Evolutionary conservation across 2,329 filamentous ascomycete genomes (phyloP), one percentile per base, ranked within the genome.

Genomic region (Clarireedia paspali): DNA sequence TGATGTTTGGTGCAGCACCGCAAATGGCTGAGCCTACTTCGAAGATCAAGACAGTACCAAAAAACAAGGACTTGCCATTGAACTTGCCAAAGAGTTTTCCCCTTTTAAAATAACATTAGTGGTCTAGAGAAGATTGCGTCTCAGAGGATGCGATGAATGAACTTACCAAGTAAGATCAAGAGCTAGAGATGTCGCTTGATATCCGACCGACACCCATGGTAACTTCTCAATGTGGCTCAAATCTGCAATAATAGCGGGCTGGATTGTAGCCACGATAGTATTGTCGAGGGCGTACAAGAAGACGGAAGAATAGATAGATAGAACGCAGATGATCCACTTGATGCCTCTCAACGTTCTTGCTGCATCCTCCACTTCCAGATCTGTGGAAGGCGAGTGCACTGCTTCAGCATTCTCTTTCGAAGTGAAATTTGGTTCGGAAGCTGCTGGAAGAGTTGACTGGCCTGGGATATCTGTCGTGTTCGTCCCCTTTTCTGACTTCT

Each of bases 131-230:
- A 15, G 5, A 1, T 49, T n/a, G 23, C 15, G 4, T 23, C 10
- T 27, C 3, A n/a, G 48, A 27, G 5, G 1, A 40, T 27, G 7
- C 26, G 14, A 40, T 60, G 63, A 65, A 6, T 75, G 58, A 3
- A 68, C 60, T 50, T 74, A 75, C 0, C 69, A 70, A 5, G 68
- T 64, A 10, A 68, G 34, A 40, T 40, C 34, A 12, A 40, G 36
- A 26, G 36, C 48, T 15, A 39, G 4, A 50, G 47, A 50, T 10
- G 47, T 40, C 17, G 34, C 24, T 26, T 50, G 48, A 15, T 40
- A 50, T 59, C 15, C 65, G 57, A 68, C 63, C 10, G 68, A 69
- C n/a, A 75, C 57, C 73, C 74, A 77, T 2, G 69, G 63, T 1
- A 77, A 64, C 34, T 45, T 46, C 27, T 71, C 66, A 20, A 72